phyloP scores from a whole-genome alignment of 331 rosid species.

The Quercus phellos region DNA sequence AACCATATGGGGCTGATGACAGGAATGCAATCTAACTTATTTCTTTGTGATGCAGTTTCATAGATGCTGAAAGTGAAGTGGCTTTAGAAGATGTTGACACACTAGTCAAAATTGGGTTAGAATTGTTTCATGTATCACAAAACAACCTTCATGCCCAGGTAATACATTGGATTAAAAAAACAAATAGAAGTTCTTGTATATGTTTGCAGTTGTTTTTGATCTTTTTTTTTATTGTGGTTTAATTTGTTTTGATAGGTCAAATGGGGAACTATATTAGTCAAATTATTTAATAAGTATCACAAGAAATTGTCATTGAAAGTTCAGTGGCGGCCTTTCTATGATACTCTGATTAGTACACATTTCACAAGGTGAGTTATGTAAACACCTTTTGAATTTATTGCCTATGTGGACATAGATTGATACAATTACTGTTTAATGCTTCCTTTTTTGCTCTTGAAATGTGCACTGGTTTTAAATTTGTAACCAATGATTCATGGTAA shows the following conservation, averaged over 20 bases:
- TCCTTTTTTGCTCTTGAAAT: neutral
- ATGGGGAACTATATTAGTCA: conserved; percentile 86
- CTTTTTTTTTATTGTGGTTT: conserved; percentile 24
- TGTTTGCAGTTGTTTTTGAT: conserved; percentile 4
- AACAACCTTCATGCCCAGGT: conserved; percentile 93
- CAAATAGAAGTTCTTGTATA: neutral
- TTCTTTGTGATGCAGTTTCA: conserved; percentile 53
- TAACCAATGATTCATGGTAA: neutral
- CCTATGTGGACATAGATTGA: neutral
- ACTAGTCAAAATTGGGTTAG: conserved; percentile 61
- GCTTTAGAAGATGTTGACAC: conserved; percentile 68
- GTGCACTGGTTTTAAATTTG: neutral
- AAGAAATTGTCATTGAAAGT: conserved; percentile 68
- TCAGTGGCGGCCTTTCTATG: conserved; percentile 85
- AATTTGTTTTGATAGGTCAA: conserved; percentile 70
- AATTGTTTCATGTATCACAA: conserved; percentile 60
- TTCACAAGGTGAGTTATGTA: conserved; percentile 68
- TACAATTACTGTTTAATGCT: neutral
- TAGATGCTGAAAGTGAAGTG: conserved; percentile 88
- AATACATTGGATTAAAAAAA: conserved; percentile 21
- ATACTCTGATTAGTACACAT: conserved; percentile 77
- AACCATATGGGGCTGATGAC: conserved; percentile 8
- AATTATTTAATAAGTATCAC: conserved; percentile 66
- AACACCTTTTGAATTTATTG: neutral
- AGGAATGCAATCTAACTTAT: conserved; percentile 19